Percentiles rank a stretch among this genome's conserved stretches.
phyloP scores from a whole-genome alignment of 1,284 basidiomycete genomes.

The Marasmius fiardii region DNA sequence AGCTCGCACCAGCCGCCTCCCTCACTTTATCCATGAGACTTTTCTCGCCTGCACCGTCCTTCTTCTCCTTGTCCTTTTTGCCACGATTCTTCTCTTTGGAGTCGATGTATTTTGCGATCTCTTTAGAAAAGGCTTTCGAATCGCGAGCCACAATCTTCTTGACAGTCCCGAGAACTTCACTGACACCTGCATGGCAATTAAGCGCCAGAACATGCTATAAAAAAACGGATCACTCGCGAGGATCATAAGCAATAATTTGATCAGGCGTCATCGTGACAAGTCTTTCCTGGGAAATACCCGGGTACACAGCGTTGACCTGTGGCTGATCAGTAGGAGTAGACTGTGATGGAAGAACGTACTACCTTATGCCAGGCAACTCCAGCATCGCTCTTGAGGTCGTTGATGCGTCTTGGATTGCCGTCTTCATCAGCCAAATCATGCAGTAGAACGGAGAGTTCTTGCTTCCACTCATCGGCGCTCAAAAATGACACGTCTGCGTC shows the following conservation, averaged over 20 bases:
- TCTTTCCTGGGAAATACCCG: slow-evolving; percentile 42
- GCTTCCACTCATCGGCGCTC: slow-evolving; percentile 50
- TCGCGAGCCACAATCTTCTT: slow-evolving; percentile 49
- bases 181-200: slow-evolving; percentile 29
- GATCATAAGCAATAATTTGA: slow-evolving; percentile 46
- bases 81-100: slow-evolving; percentile 58
- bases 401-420: slow-evolving; percentile 47
- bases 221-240: slow-evolving; percentile 28
- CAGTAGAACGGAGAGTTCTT: slow-evolving; percentile 50
- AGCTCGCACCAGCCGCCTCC: slow-evolving; percentile 22
- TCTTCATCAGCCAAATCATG: slow-evolving; percentile 58
- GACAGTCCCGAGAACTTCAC: slow-evolving; percentile 44
- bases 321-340: background rate
- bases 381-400: slow-evolving; percentile 54
- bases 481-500: slow-evolving; percentile 59
- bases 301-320: slow-evolving; percentile 62
- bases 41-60: slow-evolving; percentile 26
- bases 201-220: background rate
- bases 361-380: slow-evolving; percentile 63
- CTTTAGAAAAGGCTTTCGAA: slow-evolving; percentile 47
- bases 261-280: slow-evolving; percentile 46
- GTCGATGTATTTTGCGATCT: slow-evolving; percentile 63
- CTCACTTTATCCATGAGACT: slow-evolving; percentile 31
- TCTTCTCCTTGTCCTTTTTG: slow-evolving; percentile 38
- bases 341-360: background rate